phyloP scores from a whole-genome alignment of 2,329 filamentous ascomycete species.

The Rhexocercosporidium sp. region DNA sequence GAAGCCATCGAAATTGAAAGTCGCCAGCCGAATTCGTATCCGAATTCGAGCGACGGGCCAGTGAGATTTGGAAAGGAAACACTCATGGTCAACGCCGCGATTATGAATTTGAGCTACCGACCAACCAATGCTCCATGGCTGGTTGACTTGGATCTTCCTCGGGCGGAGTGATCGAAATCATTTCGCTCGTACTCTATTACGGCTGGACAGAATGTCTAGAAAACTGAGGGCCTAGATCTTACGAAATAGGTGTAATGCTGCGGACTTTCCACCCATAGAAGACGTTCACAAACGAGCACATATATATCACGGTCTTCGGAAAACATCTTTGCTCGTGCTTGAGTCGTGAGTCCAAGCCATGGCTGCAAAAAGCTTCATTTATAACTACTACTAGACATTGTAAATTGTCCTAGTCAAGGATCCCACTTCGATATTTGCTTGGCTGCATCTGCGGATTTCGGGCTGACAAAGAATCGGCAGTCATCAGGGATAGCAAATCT shows the following conservation, averaged over 20 bases:
- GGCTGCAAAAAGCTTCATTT: too few relatives aligned
- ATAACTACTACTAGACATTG: too few relatives aligned
- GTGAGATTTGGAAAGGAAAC: slow-evolving; percentile 41
- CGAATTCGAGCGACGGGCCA: not conserved
- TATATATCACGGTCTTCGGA: too few relatives aligned
- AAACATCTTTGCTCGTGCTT: too few relatives aligned
- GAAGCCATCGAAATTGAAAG: slow-evolving; percentile 31
- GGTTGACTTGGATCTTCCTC: slow-evolving; percentile 45
- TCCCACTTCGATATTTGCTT: not conserved
- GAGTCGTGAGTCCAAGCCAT: too few relatives aligned
- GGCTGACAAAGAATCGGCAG: not conserved
- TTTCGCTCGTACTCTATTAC: not conserved
- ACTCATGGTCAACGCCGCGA: slow-evolving; percentile 63
- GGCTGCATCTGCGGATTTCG: not conserved
- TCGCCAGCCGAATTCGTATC: slow-evolving; percentile 16
- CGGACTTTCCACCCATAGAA: too few relatives aligned
- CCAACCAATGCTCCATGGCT: slow-evolving; percentile 58
- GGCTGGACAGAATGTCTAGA: not conserved
- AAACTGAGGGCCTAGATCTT: not conserved
- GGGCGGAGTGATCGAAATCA: not conserved
- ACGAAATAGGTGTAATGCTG: too few relatives aligned
- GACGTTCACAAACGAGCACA: too few relatives aligned
- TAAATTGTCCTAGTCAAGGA: too few relatives aligned
- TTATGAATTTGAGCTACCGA: slow-evolving; percentile 50
- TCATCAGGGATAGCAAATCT: not conserved